Conservation (phyloP, 2,329 filamentous ascomycete species). For the Coniochaeta sp. region DNA sequence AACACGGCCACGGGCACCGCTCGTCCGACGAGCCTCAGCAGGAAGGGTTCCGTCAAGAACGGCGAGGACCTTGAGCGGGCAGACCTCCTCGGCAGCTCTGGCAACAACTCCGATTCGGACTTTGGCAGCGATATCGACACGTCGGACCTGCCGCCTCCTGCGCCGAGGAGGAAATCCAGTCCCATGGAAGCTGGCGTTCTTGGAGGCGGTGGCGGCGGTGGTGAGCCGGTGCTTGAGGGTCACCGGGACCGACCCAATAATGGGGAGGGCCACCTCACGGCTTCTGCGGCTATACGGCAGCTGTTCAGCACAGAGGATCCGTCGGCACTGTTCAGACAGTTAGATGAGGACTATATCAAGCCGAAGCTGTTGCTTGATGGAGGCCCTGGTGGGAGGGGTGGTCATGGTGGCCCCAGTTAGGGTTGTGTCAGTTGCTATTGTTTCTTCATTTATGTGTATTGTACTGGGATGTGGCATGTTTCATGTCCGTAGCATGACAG, state of each 20-base stretch:
- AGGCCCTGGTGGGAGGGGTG: slow-evolving; percentile 17
- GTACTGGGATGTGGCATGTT: not conserved
- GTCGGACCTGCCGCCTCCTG: slow-evolving; percentile 58
- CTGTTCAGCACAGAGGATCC: slow-evolving; percentile 83
- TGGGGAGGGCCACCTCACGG: slow-evolving; percentile 45
- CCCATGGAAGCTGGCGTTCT: slow-evolving; percentile 25
- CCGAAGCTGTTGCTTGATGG: slow-evolving; percentile 80
- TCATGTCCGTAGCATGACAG: not conserved
- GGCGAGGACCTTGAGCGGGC: slow-evolving; percentile 43
- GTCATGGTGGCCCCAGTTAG: not conserved
- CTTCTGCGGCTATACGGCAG: slow-evolving; percentile 69
- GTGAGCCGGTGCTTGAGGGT: slow-evolving; percentile 10
- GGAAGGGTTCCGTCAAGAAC: slow-evolving; percentile 38
- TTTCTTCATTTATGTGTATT: not conserved
- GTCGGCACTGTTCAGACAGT: slow-evolving; percentile 78
- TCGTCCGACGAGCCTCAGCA: slow-evolving; percentile 40
- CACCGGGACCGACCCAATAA: slow-evolving; percentile 17
- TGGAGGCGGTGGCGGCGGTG: slow-evolving; percentile 9
- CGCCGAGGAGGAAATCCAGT: slow-evolving; percentile 32
- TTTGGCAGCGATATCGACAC: slow-evolving; percentile 57
- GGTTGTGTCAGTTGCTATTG: not conserved
- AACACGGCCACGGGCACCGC: slow-evolving; percentile 21
- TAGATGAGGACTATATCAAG: slow-evolving; percentile 96
- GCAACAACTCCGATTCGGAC: slow-evolving; percentile 47
- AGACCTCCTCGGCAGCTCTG: slow-evolving; percentile 42